phyloP scores from a whole-genome alignment of 164 flowering plant genomes.

The Annona cherimola region DNA sequence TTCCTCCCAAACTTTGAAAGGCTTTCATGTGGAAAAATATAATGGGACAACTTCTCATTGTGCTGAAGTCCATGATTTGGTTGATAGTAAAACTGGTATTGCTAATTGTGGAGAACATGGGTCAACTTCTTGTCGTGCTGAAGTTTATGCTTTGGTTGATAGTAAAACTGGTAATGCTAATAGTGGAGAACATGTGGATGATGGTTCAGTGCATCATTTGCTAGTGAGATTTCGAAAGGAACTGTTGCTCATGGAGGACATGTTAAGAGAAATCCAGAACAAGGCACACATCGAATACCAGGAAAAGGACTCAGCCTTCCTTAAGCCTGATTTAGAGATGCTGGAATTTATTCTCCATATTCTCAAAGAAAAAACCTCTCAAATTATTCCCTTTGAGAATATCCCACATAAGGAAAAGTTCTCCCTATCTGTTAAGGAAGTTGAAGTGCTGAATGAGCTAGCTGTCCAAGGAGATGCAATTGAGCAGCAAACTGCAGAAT shows the following conservation, averaged over 20 bases:
- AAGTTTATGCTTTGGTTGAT: not conserved
- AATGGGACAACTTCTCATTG: conserved; percentile 20
- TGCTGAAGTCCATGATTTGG: not conserved
- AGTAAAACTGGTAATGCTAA: not conserved
- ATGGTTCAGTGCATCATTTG: conserved; percentile 17
- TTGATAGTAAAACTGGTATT: not conserved
- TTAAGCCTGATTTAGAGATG: conserved; percentile 48
- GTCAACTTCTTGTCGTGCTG: not conserved
- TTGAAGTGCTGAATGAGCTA: conserved; percentile 20
- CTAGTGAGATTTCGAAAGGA: conserved; percentile 45
- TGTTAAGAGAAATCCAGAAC: conserved; percentile 46
- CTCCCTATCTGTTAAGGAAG: conserved; percentile 9
- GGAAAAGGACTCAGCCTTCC: conserved; percentile 38
- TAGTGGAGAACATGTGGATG: conserved; percentile 11
- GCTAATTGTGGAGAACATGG: no score
- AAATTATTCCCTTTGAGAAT: conserved; percentile 14
- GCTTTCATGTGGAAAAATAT: conserved; percentile 75
- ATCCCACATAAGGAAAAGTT: conserved; percentile 14
- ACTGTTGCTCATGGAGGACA: conserved; percentile 48
- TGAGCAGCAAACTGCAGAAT: conserved; percentile 25
- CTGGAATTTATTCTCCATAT: conserved; percentile 39
- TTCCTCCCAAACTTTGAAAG: conserved; percentile 78
- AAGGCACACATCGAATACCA: conserved; percentile 37
- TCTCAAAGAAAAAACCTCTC: conserved; percentile 36
- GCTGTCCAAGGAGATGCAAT: conserved; percentile 22